A percentile compares a stretch with the other conserved stretches of the same genome.
Evolutionary conservation across 495 filamentous ascomycete genomes (phyloP).

Genomic region (Evernia prunastri): DNA sequence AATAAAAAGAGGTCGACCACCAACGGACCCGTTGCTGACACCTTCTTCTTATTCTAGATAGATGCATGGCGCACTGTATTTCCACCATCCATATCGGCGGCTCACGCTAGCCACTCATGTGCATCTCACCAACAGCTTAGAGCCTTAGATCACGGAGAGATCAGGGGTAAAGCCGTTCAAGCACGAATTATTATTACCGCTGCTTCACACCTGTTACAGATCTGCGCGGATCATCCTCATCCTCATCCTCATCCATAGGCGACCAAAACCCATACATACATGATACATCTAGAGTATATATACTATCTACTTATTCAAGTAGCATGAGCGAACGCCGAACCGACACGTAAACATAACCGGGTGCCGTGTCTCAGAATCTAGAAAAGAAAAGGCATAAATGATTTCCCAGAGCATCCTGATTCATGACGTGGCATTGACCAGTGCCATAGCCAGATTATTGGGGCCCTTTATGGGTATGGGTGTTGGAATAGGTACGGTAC

Average conservation of each 20-base stretch:
- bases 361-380: not conserved
- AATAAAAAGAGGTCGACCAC: not conserved
- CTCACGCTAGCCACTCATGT: conserved; percentile 4
- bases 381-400: too few species aligned
- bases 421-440: not conserved
- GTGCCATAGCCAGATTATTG: too few species aligned
- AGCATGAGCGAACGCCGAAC: too few species aligned
- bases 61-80: not conserved
- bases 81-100: not conserved
- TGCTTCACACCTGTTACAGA: not conserved
- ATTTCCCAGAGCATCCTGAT: too few species aligned
- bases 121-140: conserved; percentile 2
- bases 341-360: too few species aligned
- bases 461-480: too few species aligned
- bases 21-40: conserved; percentile 1
- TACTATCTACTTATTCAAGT: too few species aligned
- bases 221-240: not conserved
- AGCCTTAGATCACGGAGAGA: not conserved
- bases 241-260: not conserved
- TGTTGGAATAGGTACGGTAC: too few species aligned
- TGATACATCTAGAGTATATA: too few species aligned
- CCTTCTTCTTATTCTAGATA: not conserved
- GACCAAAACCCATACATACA: not conserved
- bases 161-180: conserved; percentile 2
- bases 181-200: conserved; percentile 1